Evolutionary conservation across 192 early-diverging fungal genomes (phyloP).

Genomic region (Coemansia sp.): DNA sequence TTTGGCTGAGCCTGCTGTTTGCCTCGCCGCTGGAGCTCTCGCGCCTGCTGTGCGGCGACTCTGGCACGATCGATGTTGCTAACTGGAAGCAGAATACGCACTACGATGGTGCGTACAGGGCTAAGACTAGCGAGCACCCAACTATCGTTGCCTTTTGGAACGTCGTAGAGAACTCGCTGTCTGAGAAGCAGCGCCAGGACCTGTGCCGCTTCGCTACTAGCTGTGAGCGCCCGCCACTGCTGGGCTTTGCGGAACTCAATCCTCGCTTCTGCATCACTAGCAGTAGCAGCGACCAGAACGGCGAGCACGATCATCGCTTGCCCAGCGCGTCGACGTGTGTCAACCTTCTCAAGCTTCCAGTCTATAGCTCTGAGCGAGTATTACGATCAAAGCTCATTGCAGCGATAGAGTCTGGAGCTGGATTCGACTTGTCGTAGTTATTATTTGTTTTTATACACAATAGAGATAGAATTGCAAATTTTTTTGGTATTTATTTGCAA

Average conservation of each 20-base stretch:
- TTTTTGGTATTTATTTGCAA: conserved; percentile 2
- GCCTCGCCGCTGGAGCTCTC: conserved; percentile 89
- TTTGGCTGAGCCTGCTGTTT: conserved; percentile 89
- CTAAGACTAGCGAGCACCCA: conserved; percentile 59
- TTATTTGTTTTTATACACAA: neutral
- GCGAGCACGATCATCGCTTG: conserved; percentile 66
- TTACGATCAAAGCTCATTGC: conserved; percentile 76
- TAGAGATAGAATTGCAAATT: neutral
- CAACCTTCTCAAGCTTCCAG: conserved; percentile 90
- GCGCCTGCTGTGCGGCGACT: conserved; percentile 81
- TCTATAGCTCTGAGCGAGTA: conserved; percentile 62
- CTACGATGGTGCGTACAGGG: conserved; percentile 71
- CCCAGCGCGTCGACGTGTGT: conserved; percentile 85
- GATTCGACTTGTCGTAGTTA: conserved; percentile 72
- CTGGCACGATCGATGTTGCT: conserved; percentile 72
- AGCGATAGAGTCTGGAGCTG: conserved; percentile 84
- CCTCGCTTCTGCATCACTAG: conserved; percentile 46
- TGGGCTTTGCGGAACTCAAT: conserved; percentile 76
- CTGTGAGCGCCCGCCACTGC: conserved; percentile 85
- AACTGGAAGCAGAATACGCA: conserved; percentile 77
- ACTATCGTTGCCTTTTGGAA: conserved; percentile 78
- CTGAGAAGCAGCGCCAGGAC: conserved; percentile 54
- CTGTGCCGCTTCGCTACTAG: conserved; percentile 91
- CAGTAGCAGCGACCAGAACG: conserved; percentile 23
- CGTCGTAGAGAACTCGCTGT: conserved; percentile 55